Base-by-base conservation (phyloP, 1,139 yeast genomes). In the Saccharomyces hybrid region DNA sequence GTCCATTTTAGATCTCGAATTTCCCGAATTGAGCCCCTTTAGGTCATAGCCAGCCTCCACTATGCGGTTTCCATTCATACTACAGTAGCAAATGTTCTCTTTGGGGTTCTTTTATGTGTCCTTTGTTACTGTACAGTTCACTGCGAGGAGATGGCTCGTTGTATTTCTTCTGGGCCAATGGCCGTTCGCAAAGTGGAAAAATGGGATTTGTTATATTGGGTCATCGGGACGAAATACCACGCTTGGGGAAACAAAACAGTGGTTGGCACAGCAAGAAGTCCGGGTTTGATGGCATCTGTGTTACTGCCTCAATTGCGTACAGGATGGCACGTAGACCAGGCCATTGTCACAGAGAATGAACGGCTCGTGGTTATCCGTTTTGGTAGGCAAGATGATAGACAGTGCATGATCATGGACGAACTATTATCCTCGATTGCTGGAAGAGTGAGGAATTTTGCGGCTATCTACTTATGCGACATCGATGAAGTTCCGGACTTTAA, bases 311-410 rank as follows among this genome's bases (percentile, higher is more conserved):
- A 91, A 70, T 75, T 93, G 59, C 83, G 79, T 32, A 81, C 95
- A 0, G 99, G 97, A n/a, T 84, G 90, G 78, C 99, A 93, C 68
- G 99, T 93, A 28, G 99, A 95, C 72, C 98, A 93, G 68, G 97
- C 99, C 5, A 93, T 93, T 29, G 73, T 79, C 14, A 73, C 81
- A 1, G 99, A 93, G 65, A 95, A 88, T 58, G 97, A 89, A 53
- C 75, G 97, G 57, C 73, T 93, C 13, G 98, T 93, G 26, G 85
- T 91, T 13, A 80, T 93, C 28, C 78, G 99, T 46, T 93, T 93
- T 70, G 99, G 99, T 1, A 74, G 87, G 46, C 96, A 88, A 27
- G 61, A 67, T 55, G 89, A 86, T 60, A 78, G 81, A 49, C 88
- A 85, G 51, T 89, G 97, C 67, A 85, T 91, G 91, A 73, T 83